phyloP scores from a whole-genome alignment of 2,329 filamentous ascomycete genomes.

The Cladobotryum mycophilum region DNA sequence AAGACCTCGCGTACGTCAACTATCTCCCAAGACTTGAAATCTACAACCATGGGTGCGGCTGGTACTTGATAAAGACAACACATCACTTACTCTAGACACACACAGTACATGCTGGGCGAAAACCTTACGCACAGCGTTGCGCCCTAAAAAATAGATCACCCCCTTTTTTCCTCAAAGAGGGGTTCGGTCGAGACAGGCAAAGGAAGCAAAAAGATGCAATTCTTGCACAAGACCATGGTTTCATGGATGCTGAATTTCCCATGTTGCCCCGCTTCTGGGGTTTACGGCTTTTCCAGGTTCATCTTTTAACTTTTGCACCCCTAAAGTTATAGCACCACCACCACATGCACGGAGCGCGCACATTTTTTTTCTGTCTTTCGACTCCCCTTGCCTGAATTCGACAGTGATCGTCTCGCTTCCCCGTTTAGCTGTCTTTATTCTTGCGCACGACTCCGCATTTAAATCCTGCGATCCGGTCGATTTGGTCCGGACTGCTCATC shows the following conservation, averaged over 20 bases:
- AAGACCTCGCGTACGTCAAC: neutral
- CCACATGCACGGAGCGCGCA: too few relatives aligned
- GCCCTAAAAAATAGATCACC: too few relatives aligned
- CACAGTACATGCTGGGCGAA: neutral
- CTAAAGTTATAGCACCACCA: neutral
- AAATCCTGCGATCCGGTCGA: too few relatives aligned
- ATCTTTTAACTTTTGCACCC: neutral
- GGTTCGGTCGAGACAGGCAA: neutral
- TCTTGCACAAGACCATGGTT: conserved; percentile 21
- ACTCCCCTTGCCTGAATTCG: neutral
- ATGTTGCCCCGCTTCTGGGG: conserved; percentile 10
- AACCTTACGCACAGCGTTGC: too few relatives aligned
- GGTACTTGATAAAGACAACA: neutral
- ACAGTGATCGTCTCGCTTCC: neutral
- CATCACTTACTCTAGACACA: neutral
- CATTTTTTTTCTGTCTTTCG: too few relatives aligned
- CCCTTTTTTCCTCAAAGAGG: neutral
- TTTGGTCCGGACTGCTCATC: too few relatives aligned
- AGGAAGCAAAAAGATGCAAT: conserved; percentile 20
- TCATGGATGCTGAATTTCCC: conserved; percentile 15
- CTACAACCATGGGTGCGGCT: neutral
- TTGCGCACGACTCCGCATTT: neutral
- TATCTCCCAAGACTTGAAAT: neutral
- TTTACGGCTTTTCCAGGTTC: too few relatives aligned
- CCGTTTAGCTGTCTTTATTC: neutral